Evolutionary conservation across 2,329 filamentous ascomycete genomes (phyloP).

Genomic region (Pseudomassariella vexata): DNA sequence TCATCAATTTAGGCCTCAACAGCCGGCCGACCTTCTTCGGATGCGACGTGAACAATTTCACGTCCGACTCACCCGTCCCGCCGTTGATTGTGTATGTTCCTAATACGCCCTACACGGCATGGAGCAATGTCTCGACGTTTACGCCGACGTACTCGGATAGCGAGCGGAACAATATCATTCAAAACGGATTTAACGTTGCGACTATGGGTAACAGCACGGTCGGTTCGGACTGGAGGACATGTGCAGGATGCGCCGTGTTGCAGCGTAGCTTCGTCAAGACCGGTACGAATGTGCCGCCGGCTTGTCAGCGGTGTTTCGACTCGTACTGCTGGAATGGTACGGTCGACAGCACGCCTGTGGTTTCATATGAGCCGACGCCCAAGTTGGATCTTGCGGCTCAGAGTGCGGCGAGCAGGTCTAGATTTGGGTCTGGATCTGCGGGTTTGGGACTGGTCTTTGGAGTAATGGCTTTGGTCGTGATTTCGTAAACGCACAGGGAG

Average conservation of each 20-base stretch:
- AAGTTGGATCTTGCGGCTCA: slow-evolving; percentile 1
- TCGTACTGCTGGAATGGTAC: slow-evolving; percentile 95
- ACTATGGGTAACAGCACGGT: slow-evolving; percentile 78
- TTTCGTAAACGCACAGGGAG: too few relatives aligned
- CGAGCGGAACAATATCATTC: slow-evolving; percentile 73
- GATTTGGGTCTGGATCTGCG: too few relatives aligned
- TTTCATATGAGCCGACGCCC: slow-evolving; percentile 2
- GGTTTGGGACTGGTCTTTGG: too few relatives aligned
- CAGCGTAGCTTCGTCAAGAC: slow-evolving; percentile 70
- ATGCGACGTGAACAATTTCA: slow-evolving; percentile 60
- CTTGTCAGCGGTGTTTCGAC: slow-evolving; percentile 71
- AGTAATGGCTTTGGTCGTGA: too few relatives aligned
- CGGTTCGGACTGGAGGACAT: slow-evolving; percentile 64
- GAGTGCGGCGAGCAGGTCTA: too few relatives aligned
- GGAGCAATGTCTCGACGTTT: slow-evolving; percentile 78
- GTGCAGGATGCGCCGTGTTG: slow-evolving; percentile 83
- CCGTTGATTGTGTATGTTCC: slow-evolving; percentile 85
- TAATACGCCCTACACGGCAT: slow-evolving; percentile 71
- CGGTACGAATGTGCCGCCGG: slow-evolving; percentile 59
- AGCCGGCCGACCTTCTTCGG: slow-evolving; percentile 74
- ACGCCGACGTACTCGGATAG: slow-evolving; percentile 55
- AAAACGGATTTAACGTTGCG: slow-evolving; percentile 78
- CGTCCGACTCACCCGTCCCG: slow-evolving; percentile 23
- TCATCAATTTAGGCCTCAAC: slow-evolving; percentile 73
- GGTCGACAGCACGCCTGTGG: slow-evolving; percentile 16